Evolutionary conservation across 345 rosid genomes (phyloP), one percentile per base, ranked within the genome.

Genomic region (Durio zibethinus): DNA sequence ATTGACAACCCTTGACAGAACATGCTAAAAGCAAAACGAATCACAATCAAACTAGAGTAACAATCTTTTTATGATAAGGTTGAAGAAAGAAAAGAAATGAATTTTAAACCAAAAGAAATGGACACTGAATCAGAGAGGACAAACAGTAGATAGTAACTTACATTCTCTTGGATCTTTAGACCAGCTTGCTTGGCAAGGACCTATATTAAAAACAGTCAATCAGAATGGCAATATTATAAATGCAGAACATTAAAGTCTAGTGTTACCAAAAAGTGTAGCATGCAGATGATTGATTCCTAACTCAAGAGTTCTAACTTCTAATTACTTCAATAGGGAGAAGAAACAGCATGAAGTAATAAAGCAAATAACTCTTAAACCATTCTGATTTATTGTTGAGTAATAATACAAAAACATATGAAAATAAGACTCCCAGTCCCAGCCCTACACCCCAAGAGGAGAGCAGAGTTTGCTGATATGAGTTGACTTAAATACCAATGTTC

Each of bases 111-210:
- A 5, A 1, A 47, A 53, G 27, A 31, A 31, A 10, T 14, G 40
- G 53, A 43, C 10, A 74, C 12, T 4, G 14, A 68, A 59, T 12
- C 10, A 20, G 40, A 67, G 42, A 53, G 42, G 43, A 36, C 38
- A 50, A 18, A 12, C 27, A 11, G 38, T 20, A 73, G 54, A 79
- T 0, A 33, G n/a, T 1, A 23, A 82, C 95, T 86, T 88, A 95
- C 99, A 86, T 88, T 87, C 78, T 90, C 92, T 84, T 90, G 96
- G 73, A 95, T 91, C 88, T 88, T 85, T 77, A 93, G 88, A 80
- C 98, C 96, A 81, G 96, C 98, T 89, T 95, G 99, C 97, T 95
- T 93, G 79, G 85, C 87, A 64, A 93, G 91, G 84, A 95, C 99
- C 99, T 95, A 78, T 18, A 45, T 27, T 29, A 6, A 42, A n/a